Percentiles rank a stretch among this genome's conserved stretches.
phyloP scores from a whole-genome alignment of 768 basidiomycete species.

The Phylloporus scabripes region DNA sequence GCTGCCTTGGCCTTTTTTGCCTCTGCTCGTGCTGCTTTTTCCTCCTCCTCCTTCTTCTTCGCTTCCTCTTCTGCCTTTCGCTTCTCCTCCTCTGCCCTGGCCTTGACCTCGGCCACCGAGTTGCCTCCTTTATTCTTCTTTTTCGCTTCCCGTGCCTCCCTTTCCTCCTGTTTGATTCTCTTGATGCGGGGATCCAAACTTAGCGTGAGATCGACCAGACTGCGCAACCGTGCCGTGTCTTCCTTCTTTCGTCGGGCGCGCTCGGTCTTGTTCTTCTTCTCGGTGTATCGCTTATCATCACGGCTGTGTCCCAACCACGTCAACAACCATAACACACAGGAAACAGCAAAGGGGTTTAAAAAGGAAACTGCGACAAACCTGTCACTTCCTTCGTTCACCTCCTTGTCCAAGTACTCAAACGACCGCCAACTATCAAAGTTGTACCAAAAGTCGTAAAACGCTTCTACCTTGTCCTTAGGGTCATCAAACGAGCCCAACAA shows the following conservation, averaged over 20 bases:
- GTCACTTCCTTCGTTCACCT: slow-evolving; percentile 96
- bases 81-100: slow-evolving; percentile 51
- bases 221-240: slow-evolving; percentile 84
- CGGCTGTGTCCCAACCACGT: slow-evolving; percentile 48
- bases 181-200: slow-evolving; percentile 91
- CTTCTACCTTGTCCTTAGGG: slow-evolving; percentile 77
- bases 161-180: slow-evolving; percentile 94
- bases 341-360: neutral
- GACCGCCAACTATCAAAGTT: slow-evolving; percentile 98
- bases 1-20: slow-evolving; percentile 83
- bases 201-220: slow-evolving; percentile 82
- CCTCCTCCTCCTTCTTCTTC: slow-evolving; percentile 77
- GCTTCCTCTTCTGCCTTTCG: slow-evolving; percentile 65
- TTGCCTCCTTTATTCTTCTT: slow-evolving; percentile 51
- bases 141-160: slow-evolving; percentile 89
- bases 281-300: slow-evolving; percentile 97
- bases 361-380: slow-evolving; percentile 46
- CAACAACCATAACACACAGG: slow-evolving; percentile 4
- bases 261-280: slow-evolving; percentile 99
- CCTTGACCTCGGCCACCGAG: slow-evolving; percentile 44
- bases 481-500: slow-evolving; percentile 65
- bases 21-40: slow-evolving; percentile 67
- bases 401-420: slow-evolving; percentile 98
- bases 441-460: slow-evolving; percentile 99
- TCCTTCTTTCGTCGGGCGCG: slow-evolving; percentile 96